Evolutionary conservation across 768 basidiomycete species (phyloP).

Genomic region (Coprinellus micaceus): DNA sequence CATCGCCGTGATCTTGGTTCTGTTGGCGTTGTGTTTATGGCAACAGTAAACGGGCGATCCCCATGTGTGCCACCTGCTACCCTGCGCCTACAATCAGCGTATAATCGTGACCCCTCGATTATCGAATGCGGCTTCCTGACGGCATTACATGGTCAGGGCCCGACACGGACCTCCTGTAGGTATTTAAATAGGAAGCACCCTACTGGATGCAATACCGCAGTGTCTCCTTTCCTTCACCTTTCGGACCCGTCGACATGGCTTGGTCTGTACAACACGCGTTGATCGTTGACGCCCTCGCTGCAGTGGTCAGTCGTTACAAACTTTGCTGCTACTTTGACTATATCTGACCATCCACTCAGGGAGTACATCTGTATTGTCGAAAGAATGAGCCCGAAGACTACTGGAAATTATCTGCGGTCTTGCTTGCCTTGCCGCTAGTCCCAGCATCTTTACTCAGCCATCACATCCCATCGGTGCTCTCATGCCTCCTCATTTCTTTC

Average conservation of each 20-base stretch:
- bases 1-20: no score
- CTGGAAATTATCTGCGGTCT: slow-evolving; percentile 5
- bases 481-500: slow-evolving; percentile 1
- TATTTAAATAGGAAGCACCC: no score
- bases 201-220: no score
- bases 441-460: slow-evolving; percentile 1
- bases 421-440: slow-evolving; percentile 1
- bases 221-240: not conserved
- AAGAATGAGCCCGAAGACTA: slow-evolving; percentile 8
- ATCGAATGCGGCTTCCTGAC: no score
- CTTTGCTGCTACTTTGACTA: not conserved
- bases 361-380: slow-evolving; percentile 5
- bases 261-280: not conserved
- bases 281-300: not conserved
- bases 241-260: not conserved
- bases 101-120: no score
- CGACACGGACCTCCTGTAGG: no score
- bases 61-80: no score
- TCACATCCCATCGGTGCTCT: not conserved
- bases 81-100: no score
- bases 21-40: no score
- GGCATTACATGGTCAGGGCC: no score
- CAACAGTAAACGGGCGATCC: no score
- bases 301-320: not conserved
- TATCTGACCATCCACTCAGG: not conserved